Evolutionary conservation across 331 rosid genomes (phyloP), one percentile per base, ranked within the genome.

Genomic region (Rhamnella rubrinervis): DNA sequence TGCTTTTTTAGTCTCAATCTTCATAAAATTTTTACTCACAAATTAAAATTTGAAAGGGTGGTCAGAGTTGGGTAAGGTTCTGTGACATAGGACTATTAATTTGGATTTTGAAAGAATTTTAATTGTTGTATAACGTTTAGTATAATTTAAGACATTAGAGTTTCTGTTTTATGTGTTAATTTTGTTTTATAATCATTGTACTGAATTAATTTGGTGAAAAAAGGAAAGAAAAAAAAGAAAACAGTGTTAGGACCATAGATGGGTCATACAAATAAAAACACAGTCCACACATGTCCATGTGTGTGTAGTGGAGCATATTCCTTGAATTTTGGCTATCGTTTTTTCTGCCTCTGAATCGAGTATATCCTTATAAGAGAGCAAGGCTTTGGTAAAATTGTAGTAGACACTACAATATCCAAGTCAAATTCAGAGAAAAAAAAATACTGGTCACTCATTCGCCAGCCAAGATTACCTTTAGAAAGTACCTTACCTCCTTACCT

Each of bases 401-500:
- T 7, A 44, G 11, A 44, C 4, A 44, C 11, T 1, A 44, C 35
- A 31, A 31, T 31, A 31, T 31, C 35, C 49, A 9, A 44, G 49
- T 11, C 49, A 44, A 12, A 44, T 9, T 44, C 49, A 2, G 6
- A 55, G 31, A 23, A 13, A 26, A 60, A 59, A 59, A 74, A 60
- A 15, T 37, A 58, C 46, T 64, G 72, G 71, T 37, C 81, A 64
- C 72, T 31, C 66, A 56, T 46, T 64, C 47, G 76, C 76, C 76
- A 76, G 50, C 66, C 59, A 14, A 13, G 46, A 26, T 13, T n/a
- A 62, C 11, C 11, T 25, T 6, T 31, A 47, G 20, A n/a, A 20
- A 63, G 39, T 41, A 17, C 69, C 61, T 20, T 49, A 41, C 57
- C 53, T 61, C 65, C 71, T 38, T 19, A 31, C 70, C 71, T 55